These are phyloP conservation scores for Saccharomyces hybrid DNA, from an alignment of 1,139 yeast genomes.

Conservation along the genomic window DNA sequence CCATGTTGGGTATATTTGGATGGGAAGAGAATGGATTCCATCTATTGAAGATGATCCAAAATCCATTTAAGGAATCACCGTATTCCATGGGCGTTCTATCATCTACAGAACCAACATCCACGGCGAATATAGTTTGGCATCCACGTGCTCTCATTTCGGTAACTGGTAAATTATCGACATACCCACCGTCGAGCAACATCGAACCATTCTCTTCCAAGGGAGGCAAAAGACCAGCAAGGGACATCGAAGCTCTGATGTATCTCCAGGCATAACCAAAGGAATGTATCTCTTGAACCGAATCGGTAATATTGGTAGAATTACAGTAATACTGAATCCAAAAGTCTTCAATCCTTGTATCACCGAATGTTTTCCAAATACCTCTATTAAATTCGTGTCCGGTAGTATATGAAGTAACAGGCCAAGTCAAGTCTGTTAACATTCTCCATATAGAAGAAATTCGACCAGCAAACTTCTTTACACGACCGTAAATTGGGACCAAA, in stretches of 20 bases:
- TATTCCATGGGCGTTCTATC: constrained; percentile 85
- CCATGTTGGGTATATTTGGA: constrained; percentile 89
- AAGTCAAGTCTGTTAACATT: constrained; percentile 72
- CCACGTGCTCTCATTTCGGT: constrained; percentile 85
- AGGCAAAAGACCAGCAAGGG: constrained; percentile 88
- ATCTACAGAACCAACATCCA: constrained; percentile 93
- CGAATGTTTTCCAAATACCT: constrained; percentile 94
- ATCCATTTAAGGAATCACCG: constrained; percentile 89
- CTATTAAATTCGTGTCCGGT: constrained; percentile 97
- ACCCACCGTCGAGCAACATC: constrained; percentile 94
- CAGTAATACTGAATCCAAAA: constrained; percentile 88
- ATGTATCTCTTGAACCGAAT: constrained; percentile 92
- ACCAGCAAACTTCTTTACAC: constrained; percentile 79
- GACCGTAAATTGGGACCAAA: constrained; percentile 81
- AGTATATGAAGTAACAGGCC: constrained; percentile 89
- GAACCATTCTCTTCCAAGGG: constrained; percentile 84
- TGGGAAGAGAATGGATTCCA: constrained; percentile 85
- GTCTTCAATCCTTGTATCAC: constrained; percentile 88
- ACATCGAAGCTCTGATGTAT: constrained; percentile 92
- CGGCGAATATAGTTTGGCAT: constrained; percentile 81
- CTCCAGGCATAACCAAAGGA: constrained; percentile 93
- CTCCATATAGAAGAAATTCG: constrained; percentile 86
- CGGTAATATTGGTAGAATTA: constrained; percentile 93
- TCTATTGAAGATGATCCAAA: constrained; percentile 83
- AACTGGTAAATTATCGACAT: constrained; percentile 88